Base-by-base conservation (phyloP, 2,329 filamentous ascomycete genomes). In the Dothiorella sarmentorum region DNA sequence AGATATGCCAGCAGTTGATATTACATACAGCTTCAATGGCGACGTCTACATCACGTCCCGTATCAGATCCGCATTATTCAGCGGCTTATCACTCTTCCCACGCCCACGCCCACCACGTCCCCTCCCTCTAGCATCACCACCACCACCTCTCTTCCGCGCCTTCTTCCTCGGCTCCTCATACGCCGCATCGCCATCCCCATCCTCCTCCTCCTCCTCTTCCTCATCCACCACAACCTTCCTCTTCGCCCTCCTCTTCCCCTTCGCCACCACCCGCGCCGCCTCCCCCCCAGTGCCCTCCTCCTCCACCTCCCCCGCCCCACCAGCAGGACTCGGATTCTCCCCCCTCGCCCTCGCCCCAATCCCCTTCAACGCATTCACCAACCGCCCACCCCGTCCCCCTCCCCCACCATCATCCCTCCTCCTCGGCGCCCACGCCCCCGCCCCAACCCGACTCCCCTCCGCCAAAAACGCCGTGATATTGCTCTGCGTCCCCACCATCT, bases 381-480 rank as follows among this genome's bases (percentile, higher is more conserved):
- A 88, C 60, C 88, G 82, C 72, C 89, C 88, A 68, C 87, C 92
- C 84, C 60, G 83, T 82, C 11, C 76, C 80, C 24, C 24, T 22
- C 9, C 44, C 24, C 0, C 43, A 10, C 29, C 44, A 3, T 6
- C 44, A n/a, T 77, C 73, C 58, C 78, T 83, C 62, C 86, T 85
- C 58, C 88, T 81, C 0, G 89, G 90, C 22, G 82, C 89, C 75
- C 90, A 92, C 0, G 82, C 83, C 61, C 86, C 82, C 35, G 82
- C 82, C 0, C 89, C 89, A 0, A 81, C 81, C 0, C 89, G 89
- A 0, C 91, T 86, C 4, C 78, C 75, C 0, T 93, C 93, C 11
- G 85, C 84, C 71, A 97, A 97, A 72, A 87, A 99, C 22, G 86
- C 81, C n/a, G 94, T 99, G 64, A 99, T 96, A 66, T 99, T 99